phyloP scores from a whole-genome alignment of 352 stramenopile species.

The Aphanomyces astaci region DNA sequence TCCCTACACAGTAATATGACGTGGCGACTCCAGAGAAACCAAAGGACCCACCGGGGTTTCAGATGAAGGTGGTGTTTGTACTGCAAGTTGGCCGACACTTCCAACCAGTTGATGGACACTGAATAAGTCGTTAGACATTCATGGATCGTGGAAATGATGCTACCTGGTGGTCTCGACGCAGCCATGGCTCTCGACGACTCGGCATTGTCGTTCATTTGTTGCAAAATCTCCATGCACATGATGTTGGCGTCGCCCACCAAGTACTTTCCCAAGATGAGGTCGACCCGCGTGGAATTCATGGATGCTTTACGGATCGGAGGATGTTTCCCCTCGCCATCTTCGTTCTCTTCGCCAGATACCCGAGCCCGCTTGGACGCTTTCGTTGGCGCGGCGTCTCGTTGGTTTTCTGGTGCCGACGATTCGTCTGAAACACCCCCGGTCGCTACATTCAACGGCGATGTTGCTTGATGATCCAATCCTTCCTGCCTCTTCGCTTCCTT shows the following conservation, averaged over 20 bases:
- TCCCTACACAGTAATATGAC: constrained; percentile 31
- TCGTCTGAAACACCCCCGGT: neutral
- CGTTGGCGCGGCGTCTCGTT: neutral
- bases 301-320: neutral
- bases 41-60: neutral
- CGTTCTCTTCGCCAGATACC: neutral
- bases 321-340: neutral
- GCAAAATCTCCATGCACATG: constrained; percentile 15
- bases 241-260: constrained; percentile 9
- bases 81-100: constrained; percentile 36
- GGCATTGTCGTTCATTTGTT: constrained; percentile 13
- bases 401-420: neutral
- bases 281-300: neutral
- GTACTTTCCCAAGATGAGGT: constrained; percentile 10
- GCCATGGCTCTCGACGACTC: neutral
- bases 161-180: neutral
- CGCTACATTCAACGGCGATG: neutral
- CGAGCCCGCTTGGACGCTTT: neutral
- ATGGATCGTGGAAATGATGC: neutral
- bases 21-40: too few species aligned
- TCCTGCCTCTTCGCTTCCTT: neutral
- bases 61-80: constrained; percentile 31
- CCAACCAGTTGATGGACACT: constrained; percentile 39
- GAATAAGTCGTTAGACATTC: neutral
- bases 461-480: neutral